Evolutionary conservation across 2,329 filamentous ascomycete genomes (phyloP), one percentile per base, ranked within the genome.

Genomic region (Huntiella abstrusa): DNA sequence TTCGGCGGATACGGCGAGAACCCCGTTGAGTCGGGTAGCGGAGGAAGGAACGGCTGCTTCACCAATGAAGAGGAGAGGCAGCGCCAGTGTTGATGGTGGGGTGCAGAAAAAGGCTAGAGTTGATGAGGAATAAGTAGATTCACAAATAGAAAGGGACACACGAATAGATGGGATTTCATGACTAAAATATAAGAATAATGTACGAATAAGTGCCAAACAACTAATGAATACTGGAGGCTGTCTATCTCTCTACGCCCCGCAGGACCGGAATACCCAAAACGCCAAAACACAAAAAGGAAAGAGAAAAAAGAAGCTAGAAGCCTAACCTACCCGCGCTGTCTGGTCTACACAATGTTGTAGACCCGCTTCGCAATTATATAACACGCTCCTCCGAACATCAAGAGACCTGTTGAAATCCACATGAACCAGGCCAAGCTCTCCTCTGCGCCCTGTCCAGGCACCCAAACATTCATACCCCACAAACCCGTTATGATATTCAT

Each of bases 401-500:
- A 49, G 40, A 96, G 62, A 0, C 83, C 83, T 1, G 68, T 81
- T 1, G 86, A 91, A 55, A 80, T 76, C 48, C 68, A 75, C 58
- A 70, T 75, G 59, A 87, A 91, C 83, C 83, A 91, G 17, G 65
- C 67, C 44, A 88, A 63, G 55, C 81, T 81, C 12, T 69, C 71
- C 53, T 92, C 85, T 49, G 77, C 66, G 40, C 88, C 80, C 60
- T 96, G 88, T 1, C 91, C 91, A 0, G 91, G 91, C 0, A 98
- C 91, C 68, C 84, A 85, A 33, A 88, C 83, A 68, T 98, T 98
- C 88, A 96, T 96, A 44, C 88, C 91, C 87, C 88, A 98, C 56
- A 96, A 77, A 54, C 91, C 91, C 2, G 91, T 96, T 56, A 98
- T 88, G 58, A 98, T 93, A 60, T 98, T 98, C 87, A 98, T 94